A percentile compares a stretch with the other conserved stretches of the same genome.
Evolutionary conservation across 768 basidiomycete species (phyloP).

Genomic region (Tricholoma sp.): DNA sequence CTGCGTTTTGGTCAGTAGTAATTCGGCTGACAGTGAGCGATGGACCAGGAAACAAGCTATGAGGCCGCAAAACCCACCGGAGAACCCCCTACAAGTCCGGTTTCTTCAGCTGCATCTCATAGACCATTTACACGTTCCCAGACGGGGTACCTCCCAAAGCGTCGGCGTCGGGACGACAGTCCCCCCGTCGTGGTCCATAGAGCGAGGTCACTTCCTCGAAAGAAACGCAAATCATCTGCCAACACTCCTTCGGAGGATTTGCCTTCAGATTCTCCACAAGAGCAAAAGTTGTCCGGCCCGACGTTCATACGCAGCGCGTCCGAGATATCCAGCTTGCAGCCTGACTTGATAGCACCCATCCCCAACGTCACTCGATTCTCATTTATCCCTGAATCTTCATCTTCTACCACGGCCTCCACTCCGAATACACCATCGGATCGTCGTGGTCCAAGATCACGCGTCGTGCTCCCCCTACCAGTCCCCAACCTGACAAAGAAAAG

Average conservation of each 20-base stretch:
- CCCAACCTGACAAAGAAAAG: slow-evolving; percentile 80
- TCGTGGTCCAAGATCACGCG: slow-evolving; percentile 46
- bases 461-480: slow-evolving; percentile 61
- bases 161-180: slow-evolving; percentile 20
- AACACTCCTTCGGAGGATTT: not conserved
- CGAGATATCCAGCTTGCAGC: not conserved
- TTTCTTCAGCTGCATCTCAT: slow-evolving; percentile 6
- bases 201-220: not conserved
- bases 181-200: slow-evolving; percentile 5
- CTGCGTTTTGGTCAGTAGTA: too few relatives aligned
- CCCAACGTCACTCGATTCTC: slow-evolving; percentile 9
- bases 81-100: not conserved
- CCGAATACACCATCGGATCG: slow-evolving; percentile 20
- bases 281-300: not conserved
- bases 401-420: not conserved
- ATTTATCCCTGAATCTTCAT: slow-evolving; percentile 12
- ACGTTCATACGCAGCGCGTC: not conserved
- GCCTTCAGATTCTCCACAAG: not conserved
- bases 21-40: not conserved
- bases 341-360: not conserved
- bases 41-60: not conserved
- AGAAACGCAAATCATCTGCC: slow-evolving; percentile 6
- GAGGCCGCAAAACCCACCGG: not conserved
- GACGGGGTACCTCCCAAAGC: slow-evolving; percentile 25
- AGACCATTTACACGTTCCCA: slow-evolving; percentile 33